These are phyloP conservation scores for Oryza longistaminata DNA, from an alignment of 176 grass and related monocot genomes.

Conservation along the genomic window DNA sequence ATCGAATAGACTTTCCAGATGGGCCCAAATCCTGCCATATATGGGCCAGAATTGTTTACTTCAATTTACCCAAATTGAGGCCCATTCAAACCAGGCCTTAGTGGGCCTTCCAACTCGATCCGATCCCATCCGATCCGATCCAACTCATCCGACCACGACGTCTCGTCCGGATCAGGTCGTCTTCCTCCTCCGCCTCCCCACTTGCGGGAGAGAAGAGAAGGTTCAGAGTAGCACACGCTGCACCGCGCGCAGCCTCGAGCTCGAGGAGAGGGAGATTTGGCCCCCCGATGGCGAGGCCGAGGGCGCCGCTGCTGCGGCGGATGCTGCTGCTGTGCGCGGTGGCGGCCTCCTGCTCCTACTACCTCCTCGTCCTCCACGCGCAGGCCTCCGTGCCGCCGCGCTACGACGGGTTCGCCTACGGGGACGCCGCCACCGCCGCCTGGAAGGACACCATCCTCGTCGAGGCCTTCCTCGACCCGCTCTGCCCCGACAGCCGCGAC, in stretches of 20 bases:
- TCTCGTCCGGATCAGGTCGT: too few relatives aligned
- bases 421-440: conserved; percentile 14
- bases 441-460: conserved; percentile 73
- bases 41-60: too few relatives aligned
- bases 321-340: conserved; percentile 33
- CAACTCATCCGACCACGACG: too few relatives aligned
- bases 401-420: conserved; percentile 79
- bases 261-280: too few relatives aligned
- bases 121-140: too few relatives aligned
- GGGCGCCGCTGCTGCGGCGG: conserved; percentile 39
- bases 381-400: conserved; percentile 60
- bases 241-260: too few relatives aligned
- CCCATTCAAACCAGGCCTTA: too few relatives aligned
- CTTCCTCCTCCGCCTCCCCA: background rate
- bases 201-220: background rate
- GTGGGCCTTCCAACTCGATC: too few relatives aligned
- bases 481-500: conserved; percentile 89
- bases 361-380: conserved; percentile 40
- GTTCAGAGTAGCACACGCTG: too few relatives aligned
- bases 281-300: conserved; percentile 45
- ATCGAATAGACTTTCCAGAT: too few relatives aligned
- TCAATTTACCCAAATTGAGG: too few relatives aligned
- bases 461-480: conserved; percentile 92
- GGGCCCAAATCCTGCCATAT: too few relatives aligned
- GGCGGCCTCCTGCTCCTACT: conserved; percentile 40